A percentile compares a stretch with the other conserved stretches of the same genome.
These are phyloP conservation scores for Alternaria panax DNA, from an alignment of 2,329 filamentous ascomycete species.

Conservation along the genomic window DNA sequence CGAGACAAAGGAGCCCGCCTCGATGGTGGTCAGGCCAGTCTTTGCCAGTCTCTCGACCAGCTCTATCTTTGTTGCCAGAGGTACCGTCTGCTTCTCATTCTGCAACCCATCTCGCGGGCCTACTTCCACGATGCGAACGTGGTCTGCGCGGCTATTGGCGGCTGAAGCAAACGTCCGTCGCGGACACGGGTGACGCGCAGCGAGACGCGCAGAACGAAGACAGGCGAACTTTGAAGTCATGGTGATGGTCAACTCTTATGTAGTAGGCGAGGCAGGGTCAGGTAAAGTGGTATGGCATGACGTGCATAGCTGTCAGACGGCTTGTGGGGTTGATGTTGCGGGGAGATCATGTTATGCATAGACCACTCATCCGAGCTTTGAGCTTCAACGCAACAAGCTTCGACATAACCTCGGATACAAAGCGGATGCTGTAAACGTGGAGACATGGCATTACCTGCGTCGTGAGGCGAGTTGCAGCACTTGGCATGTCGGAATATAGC, in stretches of 20 bases:
- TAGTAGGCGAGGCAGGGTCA: neutral
- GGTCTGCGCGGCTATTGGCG: conserved; percentile 47
- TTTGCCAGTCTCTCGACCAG: conserved; percentile 72
- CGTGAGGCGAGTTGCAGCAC: neutral
- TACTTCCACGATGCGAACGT: conserved; percentile 76
- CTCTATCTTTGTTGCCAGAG: conserved; percentile 76
- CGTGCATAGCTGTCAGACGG: conserved; percentile 15
- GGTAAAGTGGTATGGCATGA: conserved; percentile 11
- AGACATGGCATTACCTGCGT: neutral
- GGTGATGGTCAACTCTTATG: neutral
- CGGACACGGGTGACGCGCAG: conserved; percentile 42
- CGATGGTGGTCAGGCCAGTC: conserved; percentile 76
- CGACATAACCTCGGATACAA: neutral
- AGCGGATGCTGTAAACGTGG: neutral
- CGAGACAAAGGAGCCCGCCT: conserved; percentile 82
- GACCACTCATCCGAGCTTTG: conserved; percentile 8
- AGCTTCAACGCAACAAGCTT: conserved; percentile 1
- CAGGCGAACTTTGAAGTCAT: conserved; percentile 44
- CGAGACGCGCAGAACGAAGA: conserved; percentile 45
- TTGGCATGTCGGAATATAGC: neutral
- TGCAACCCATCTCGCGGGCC: conserved; percentile 87
- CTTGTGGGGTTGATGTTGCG: conserved; percentile 25
- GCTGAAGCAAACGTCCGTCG: conserved; percentile 43
- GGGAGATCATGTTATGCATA: conserved; percentile 23
- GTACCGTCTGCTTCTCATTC: conserved; percentile 77